Evolutionary conservation across 306 rosid species (phyloP).

Genomic region (Cicer arietinum): DNA sequence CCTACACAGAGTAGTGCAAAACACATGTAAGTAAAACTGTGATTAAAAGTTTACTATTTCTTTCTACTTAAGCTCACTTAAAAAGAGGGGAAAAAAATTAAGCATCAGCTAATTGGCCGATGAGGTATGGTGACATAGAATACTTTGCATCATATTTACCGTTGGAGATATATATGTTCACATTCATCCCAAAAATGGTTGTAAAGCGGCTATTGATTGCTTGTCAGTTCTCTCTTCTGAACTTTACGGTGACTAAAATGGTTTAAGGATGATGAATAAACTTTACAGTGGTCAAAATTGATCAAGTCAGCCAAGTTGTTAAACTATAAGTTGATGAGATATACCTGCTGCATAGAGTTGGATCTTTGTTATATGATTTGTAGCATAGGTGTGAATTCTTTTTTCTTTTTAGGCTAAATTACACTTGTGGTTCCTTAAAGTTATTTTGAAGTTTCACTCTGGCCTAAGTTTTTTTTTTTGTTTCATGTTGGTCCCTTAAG

Average conservation of each 20-base stretch:
- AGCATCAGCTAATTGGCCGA: background rate
- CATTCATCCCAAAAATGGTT: slow-evolving; percentile 4
- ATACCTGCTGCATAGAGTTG: slow-evolving; percentile 6
- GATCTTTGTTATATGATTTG: slow-evolving; percentile 26
- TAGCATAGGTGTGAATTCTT: background rate
- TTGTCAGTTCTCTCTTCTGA: slow-evolving; percentile 10
- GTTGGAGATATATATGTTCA: slow-evolving; percentile 10
- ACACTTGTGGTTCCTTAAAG: no score
- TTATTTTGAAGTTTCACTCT: no score
- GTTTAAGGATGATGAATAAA: slow-evolving; percentile 16
- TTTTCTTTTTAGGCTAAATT: background rate
- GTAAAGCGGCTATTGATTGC: slow-evolving; percentile 26
- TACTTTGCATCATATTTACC: slow-evolving; percentile 33
- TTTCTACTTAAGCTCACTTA: slow-evolving; percentile 8
- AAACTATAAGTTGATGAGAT: slow-evolving; percentile 25
- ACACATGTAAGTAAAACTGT: slow-evolving; percentile 1
- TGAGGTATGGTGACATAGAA: background rate
- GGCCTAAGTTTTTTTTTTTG: no score
- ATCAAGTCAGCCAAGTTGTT: slow-evolving; percentile 4
- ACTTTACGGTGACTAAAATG: background rate
- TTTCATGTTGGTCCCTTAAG: no score
- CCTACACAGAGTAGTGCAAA: slow-evolving; percentile 29
- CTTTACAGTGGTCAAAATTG: slow-evolving; percentile 28
- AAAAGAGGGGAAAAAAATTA: background rate
- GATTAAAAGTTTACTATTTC: slow-evolving; percentile 14